Evolutionary conservation across 2,329 filamentous ascomycete species (phyloP).

Genomic region (Cladosporium sp.): DNA sequence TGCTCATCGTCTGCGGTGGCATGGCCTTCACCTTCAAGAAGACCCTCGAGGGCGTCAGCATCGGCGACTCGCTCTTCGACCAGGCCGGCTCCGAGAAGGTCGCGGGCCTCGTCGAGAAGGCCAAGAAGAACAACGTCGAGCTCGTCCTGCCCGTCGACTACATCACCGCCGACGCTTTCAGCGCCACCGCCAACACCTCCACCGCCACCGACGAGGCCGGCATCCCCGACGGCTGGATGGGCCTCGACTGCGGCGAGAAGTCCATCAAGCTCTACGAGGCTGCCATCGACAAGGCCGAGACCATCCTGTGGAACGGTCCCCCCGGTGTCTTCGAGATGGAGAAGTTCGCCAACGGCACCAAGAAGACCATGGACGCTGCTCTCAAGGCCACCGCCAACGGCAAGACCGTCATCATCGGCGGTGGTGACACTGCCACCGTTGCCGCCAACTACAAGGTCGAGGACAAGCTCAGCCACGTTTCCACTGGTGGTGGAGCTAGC

Average conservation of each 20-base stretch:
- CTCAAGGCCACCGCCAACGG: constrained; percentile 77
- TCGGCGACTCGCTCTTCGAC: constrained; percentile 89
- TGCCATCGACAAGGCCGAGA: constrained; percentile 84
- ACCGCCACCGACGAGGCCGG: constrained; percentile 82
- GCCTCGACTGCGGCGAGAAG: constrained; percentile 90
- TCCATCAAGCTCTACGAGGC: constrained; percentile 84
- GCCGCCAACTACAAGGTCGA: constrained; percentile 96
- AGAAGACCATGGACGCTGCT: constrained; percentile 85
- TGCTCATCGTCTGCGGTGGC: constrained; percentile 90
- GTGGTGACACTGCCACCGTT: constrained; percentile 96
- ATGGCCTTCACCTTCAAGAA: constrained; percentile 99
- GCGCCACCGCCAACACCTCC: constrained; percentile 76
- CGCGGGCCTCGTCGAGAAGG: constrained; percentile 84
- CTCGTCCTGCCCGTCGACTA: constrained; percentile 93
- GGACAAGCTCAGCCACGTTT: constrained; percentile 97
- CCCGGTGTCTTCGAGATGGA: constrained; percentile 98
- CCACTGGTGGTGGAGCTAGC: constrained; percentile 91
- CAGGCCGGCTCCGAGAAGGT: constrained; percentile 93
- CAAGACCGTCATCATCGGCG: constrained; percentile 97
- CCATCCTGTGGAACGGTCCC: constrained; percentile 98
- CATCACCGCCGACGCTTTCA: constrained; percentile 94
- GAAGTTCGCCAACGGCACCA: constrained; percentile 88
- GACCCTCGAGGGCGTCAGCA: constrained; percentile 86
- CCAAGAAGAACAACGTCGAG: constrained; percentile 94
- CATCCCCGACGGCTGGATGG: constrained; percentile 97